A percentile compares a stretch with the other conserved stretches of the same genome.
Evolutionary conservation across 2,329 filamentous ascomycete genomes (phyloP).

Genomic region (Paecilomyces sp.): DNA sequence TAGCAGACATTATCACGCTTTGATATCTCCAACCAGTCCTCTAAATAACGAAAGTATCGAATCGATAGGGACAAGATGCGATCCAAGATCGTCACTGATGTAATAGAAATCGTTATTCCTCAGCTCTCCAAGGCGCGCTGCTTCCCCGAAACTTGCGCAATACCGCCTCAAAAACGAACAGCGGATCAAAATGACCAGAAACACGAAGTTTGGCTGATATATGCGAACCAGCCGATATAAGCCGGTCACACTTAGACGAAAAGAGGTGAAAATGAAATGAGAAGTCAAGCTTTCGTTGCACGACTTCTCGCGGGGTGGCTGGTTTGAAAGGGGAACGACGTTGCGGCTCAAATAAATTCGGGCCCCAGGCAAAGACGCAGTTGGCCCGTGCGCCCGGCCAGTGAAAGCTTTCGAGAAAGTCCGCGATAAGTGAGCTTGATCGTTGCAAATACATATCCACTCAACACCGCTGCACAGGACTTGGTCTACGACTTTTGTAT

Average conservation of each 20-base stretch:
- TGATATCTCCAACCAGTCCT: not conserved
- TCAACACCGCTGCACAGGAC: not conserved
- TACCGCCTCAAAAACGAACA: not conserved
- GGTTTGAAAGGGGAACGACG: slow-evolving; percentile 3
- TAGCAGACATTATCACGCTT: slow-evolving; percentile 28
- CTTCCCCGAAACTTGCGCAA: not conserved
- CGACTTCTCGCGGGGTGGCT: slow-evolving; percentile 1
- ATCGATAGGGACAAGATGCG: not conserved
- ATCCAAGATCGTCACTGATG: not conserved
- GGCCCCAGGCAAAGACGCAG: slow-evolving; percentile 1
- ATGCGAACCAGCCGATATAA: not conserved
- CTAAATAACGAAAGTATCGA: not conserved
- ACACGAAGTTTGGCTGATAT: not conserved
- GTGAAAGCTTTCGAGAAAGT: slow-evolving; percentile 1
- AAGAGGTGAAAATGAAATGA: not conserved
- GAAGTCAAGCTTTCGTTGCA: not conserved
- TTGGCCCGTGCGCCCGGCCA: slow-evolving; percentile 9
- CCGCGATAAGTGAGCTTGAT: not conserved
- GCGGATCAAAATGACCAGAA: not conserved
- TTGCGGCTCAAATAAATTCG: slow-evolving; percentile 8
- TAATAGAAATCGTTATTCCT: not conserved
- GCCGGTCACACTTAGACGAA: not conserved
- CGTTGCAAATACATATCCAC: not conserved
- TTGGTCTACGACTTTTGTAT: not conserved
- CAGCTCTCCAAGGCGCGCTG: not conserved